These are phyloP conservation scores for Elaeis oleifera DNA, from an alignment of 202 grass and related monocot genomes.

Conservation along the genomic window DNA sequence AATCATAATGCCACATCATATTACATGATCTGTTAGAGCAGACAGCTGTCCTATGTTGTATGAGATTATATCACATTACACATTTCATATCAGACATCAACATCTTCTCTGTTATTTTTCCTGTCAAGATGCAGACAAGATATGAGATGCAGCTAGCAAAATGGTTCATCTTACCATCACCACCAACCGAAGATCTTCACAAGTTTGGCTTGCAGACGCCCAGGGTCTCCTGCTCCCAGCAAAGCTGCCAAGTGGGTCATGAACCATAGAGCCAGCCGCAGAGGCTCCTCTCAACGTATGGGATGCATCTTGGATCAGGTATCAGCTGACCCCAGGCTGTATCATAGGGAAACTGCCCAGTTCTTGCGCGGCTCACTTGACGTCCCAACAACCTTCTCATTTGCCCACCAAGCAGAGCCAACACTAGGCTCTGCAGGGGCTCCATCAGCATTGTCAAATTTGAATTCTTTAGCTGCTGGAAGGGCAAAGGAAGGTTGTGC, in stretches of 20 bases:
- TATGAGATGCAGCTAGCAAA: background rate
- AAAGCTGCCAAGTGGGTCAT: background rate
- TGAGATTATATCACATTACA: too few relatives aligned
- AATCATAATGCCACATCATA: too few relatives aligned
- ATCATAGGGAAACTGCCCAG: slow-evolving; percentile 74
- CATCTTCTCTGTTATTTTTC: background rate
- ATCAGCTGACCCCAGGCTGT: slow-evolving; percentile 56
- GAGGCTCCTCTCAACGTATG: slow-evolving; percentile 18
- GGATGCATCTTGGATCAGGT: too few relatives aligned
- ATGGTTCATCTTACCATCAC: slow-evolving; percentile 20
- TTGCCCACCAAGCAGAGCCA: slow-evolving; percentile 79
- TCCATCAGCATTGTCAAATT: slow-evolving; percentile 55
- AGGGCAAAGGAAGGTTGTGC: slow-evolving; percentile 57
- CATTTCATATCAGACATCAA: background rate
- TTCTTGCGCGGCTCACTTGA: slow-evolving; percentile 40
- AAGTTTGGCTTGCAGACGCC: slow-evolving; percentile 5
- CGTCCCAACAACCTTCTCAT: slow-evolving; percentile 52
- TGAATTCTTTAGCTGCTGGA: slow-evolving; percentile 70
- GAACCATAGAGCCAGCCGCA: slow-evolving; percentile 12
- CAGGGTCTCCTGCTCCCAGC: background rate
- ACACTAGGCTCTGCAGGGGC: slow-evolving; percentile 34
- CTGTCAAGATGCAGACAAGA: background rate
- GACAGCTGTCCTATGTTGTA: too few relatives aligned
- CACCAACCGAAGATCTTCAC: slow-evolving; percentile 9
- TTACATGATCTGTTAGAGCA: too few relatives aligned